Percentiles rank a stretch among this genome's conserved stretches.
Evolutionary conservation across 306 rosid species (phyloP).

Genomic region (Cucurbita argyrosperma): DNA sequence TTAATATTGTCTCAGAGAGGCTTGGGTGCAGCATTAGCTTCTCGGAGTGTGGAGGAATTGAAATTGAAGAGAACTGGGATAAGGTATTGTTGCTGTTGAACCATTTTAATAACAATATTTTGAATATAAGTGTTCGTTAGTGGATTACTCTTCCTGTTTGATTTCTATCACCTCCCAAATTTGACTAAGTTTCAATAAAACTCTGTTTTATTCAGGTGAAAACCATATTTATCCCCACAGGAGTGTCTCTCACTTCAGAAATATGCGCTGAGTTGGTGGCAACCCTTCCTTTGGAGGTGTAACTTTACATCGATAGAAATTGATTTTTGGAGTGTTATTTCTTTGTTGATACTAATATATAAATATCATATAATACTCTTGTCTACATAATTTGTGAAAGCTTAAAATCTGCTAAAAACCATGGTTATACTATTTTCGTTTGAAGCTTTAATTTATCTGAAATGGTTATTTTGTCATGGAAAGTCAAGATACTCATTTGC

Average conservation of each 20-base stretch:
- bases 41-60: constrained; percentile 97
- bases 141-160: not conserved
- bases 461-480: not conserved
- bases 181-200: not conserved
- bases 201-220: constrained; percentile 52
- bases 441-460: not conserved
- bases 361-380: not conserved
- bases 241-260: constrained; percentile 54
- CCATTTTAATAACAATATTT: not conserved
- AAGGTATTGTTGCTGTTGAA: constrained; percentile 30
- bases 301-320: not conserved
- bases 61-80: constrained; percentile 96
- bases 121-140: not conserved
- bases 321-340: not conserved
- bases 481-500: not conserved
- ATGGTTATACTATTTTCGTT: not conserved
- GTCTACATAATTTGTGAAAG: not conserved
- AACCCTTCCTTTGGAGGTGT: constrained; percentile 87
- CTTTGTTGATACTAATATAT: not conserved
- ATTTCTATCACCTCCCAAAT: not conserved
- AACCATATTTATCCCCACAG: constrained; percentile 76
- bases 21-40: constrained; percentile 89
- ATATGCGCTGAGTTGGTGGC: constrained; percentile 73
- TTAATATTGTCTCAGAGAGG: constrained; percentile 84
- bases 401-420: not conserved